Base-by-base conservation (phyloP, 345 rosid species). In the Bruguiera parviflora region DNA sequence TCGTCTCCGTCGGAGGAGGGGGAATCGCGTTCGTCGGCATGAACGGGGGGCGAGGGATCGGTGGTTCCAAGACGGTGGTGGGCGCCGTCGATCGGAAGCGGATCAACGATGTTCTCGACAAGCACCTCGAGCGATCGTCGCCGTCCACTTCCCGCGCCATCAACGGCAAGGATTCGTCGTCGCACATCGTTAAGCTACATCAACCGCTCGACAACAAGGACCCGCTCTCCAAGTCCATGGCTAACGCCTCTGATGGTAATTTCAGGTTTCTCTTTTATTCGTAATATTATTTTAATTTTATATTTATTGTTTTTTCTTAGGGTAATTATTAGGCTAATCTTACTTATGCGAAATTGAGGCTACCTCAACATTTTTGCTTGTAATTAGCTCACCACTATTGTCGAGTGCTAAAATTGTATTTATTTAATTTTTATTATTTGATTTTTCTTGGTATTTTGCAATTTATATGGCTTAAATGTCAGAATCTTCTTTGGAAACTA, bases 91-190 rank as follows among this genome's bases (percentile, higher is more conserved):
- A 90, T 87, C 96, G 92, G 73, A 91, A 89, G 79, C 86, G 90
- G 75, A 84, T 88, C 83, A 88, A 83, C 77, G 95, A 88, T 47
- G 80, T 86, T 31, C 86, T 88, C n/a, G 92, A 89, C 67, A 84
- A 83, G 82, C 91, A 85, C 63, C 85, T 86, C 60, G 86, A 86
- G 64, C 89, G 92, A 27, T 84, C 98, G 49, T 87, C 97, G 35
- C 86, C 91, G 2, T 91, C 97, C 67, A 86, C 92, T 53, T 91
- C 96, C 55, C 82, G 87, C 46, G 64, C 63, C 49, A 64, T 74
- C 77, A 80, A 87, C 84, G 92, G 88, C 39, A 86, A 86, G 77
- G 92, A 85, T 28, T 84, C 80, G 70, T 79, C 89, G 61, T 77
- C 75, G 19, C 74, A 77, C 58, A 70, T 75, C 56, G 86, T 90